Percentiles rank a stretch among this genome's conserved stretches.
These are phyloP conservation scores for Tuber borchii DNA, from an alignment of 495 filamentous ascomycete species.

Conservation along the genomic window DNA sequence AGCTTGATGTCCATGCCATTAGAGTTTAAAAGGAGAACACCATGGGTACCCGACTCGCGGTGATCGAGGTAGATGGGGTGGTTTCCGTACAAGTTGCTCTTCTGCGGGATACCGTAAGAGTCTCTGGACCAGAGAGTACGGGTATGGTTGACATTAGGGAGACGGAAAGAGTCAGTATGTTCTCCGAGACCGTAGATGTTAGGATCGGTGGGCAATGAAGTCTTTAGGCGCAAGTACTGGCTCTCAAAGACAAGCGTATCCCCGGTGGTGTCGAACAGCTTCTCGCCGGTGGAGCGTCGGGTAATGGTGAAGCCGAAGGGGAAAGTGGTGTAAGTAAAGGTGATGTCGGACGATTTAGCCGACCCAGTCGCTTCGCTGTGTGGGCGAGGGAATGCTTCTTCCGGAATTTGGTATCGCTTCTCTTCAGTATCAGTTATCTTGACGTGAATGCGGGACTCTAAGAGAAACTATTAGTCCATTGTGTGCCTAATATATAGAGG, in stretches of 20 bases:
- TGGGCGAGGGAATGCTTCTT: conserved; percentile 62
- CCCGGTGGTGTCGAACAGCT: conserved; percentile 72
- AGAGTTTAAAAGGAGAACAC: conserved; percentile 73
- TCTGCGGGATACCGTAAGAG: conserved; percentile 57
- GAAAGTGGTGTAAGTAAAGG: conserved; percentile 58
- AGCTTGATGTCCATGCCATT: conserved; percentile 87
- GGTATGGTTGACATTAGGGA: conserved; percentile 67
- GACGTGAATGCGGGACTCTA: conserved; percentile 72
- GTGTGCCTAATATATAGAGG: not conserved
- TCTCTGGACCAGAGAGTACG: conserved; percentile 78
- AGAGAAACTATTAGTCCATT: conserved; percentile 15
- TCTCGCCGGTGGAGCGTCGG: conserved; percentile 56
- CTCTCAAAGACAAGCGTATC: conserved; percentile 67
- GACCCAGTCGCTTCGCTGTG: conserved; percentile 33
- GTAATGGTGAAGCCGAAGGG: conserved; percentile 75
- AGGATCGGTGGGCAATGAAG: conserved; percentile 58
- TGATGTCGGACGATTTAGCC: conserved; percentile 48
- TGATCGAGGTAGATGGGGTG: conserved; percentile 85
- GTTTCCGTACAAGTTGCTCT: conserved; percentile 73
- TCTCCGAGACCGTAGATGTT: conserved; percentile 78
- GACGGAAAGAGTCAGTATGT: conserved; percentile 64
- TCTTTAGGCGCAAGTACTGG: conserved; percentile 68
- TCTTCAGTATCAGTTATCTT: conserved; percentile 72
- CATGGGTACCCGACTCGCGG: conserved; percentile 63
- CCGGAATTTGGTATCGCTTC: conserved; percentile 71